Conservation (phyloP, 2,329 filamentous ascomycete species). For the Neonectria coccinea region DNA sequence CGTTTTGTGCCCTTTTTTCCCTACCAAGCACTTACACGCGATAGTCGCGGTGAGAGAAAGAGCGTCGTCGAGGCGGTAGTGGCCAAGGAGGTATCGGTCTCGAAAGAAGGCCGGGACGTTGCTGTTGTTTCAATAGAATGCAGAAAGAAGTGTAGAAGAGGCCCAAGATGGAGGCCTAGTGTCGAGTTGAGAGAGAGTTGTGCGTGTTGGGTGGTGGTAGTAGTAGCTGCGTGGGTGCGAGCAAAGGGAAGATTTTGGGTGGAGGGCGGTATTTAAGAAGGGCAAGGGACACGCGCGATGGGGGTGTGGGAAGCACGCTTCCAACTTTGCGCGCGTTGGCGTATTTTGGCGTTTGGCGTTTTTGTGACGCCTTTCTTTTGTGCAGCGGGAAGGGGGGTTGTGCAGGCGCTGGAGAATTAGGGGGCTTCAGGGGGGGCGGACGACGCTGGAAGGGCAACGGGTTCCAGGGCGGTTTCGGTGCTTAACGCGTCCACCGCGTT, state of each 20-base stretch:
- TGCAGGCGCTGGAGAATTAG: conserved; percentile 6
- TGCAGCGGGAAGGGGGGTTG: conserved; percentile 7
- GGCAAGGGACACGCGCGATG: conserved; percentile 15
- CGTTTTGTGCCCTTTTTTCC: background rate
- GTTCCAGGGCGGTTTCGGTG: background rate
- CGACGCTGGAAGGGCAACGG: background rate
- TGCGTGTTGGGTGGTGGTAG: background rate
- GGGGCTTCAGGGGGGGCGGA: background rate
- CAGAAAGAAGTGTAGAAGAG: conserved; percentile 5
- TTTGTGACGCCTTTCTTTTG: conserved; percentile 9
- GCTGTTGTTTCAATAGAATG: background rate
- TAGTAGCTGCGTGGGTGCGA: conserved; percentile 1
- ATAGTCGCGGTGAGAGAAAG: background rate
- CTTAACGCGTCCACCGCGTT: conserved; percentile 20
- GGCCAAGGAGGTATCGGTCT: background rate
- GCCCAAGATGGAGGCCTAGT: conserved; percentile 22
- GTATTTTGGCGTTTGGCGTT: conserved; percentile 34
- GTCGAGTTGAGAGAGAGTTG: background rate
- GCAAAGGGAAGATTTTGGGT: conserved; percentile 5
- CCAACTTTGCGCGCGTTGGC: conserved; percentile 27
- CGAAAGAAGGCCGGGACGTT: conserved; percentile 16
- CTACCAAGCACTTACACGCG: conserved; percentile 21
- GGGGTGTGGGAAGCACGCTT: conserved; percentile 16
- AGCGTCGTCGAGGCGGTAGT: background rate
- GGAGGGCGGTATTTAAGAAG: conserved; percentile 30